Conservation (phyloP, 2,329 filamentous ascomycete species). For the Apiospora sp. region DNA sequence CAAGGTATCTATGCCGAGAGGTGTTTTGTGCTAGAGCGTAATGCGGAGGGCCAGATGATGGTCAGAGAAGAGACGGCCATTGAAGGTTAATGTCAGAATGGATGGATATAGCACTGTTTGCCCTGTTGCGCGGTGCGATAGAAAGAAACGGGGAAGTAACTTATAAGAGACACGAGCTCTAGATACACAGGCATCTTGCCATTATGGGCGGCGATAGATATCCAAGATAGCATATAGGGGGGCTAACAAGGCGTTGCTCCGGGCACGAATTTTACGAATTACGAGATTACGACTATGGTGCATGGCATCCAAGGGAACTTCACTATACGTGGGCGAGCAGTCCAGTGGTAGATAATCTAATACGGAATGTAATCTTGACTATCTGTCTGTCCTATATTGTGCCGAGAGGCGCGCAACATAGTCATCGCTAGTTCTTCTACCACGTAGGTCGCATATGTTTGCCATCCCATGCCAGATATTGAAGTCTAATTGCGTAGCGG, state of each 20-base stretch:
- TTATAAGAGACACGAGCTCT: neutral
- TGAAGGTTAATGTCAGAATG: slow-evolving; percentile 24
- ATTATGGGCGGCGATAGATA: neutral
- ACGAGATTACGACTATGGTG: neutral
- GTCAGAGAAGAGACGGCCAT: slow-evolving; percentile 37
- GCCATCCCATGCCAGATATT: no score
- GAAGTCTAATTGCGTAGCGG: no score
- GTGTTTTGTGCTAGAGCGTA: slow-evolving; percentile 52
- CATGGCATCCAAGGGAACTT: neutral
- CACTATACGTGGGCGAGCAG: neutral
- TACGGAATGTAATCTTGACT: neutral
- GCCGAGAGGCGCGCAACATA: neutral
- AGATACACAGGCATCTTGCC: neutral
- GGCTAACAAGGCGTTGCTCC: neutral
- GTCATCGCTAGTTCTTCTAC: neutral
- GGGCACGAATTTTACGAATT: neutral
- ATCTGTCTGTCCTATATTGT: neutral
- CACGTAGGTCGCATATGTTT: no score
- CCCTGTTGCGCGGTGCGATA: neutral
- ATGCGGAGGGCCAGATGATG: slow-evolving; percentile 28
- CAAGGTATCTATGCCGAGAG: slow-evolving; percentile 55
- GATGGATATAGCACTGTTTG: neutral
- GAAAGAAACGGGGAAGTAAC: neutral
- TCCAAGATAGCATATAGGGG: neutral
- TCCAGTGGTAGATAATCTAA: neutral